These are phyloP conservation scores for Cornus controversa DNA, from an alignment of 148 eudicot species.

Conservation along the genomic window DNA sequence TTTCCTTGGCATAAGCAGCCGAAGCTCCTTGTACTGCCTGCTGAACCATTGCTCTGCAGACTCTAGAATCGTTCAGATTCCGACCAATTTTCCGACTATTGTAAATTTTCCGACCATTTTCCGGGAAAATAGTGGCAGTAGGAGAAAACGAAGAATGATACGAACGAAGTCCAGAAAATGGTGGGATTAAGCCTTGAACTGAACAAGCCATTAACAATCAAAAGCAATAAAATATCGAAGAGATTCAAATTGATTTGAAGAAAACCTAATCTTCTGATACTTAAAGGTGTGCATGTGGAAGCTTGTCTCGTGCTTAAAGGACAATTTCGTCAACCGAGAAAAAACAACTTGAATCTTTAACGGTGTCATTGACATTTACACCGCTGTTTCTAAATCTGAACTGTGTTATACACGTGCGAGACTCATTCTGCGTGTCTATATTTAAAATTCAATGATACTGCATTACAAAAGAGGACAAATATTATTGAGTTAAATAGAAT, in stretches of 20 bases:
- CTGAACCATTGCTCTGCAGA: slow-evolving; percentile 57
- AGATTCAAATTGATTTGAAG: neutral
- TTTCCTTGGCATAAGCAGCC: slow-evolving; percentile 75
- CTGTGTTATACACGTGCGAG: too few relatives aligned
- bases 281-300: neutral
- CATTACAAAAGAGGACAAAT: too few relatives aligned
- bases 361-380: too few relatives aligned
- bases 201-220: slow-evolving; percentile 31
- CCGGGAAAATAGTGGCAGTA: slow-evolving; percentile 4
- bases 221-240: neutral
- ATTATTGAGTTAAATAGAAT: too few relatives aligned
- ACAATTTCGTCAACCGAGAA: too few relatives aligned
- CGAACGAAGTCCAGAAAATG: slow-evolving; percentile 15
- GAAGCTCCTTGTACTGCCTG: slow-evolving; percentile 64
- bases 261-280: neutral
- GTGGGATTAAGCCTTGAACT: slow-evolving; percentile 14
- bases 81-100: slow-evolving; percentile 8
- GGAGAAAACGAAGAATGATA: slow-evolving; percentile 8
- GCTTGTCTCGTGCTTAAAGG: neutral
- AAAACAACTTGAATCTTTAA: too few relatives aligned
- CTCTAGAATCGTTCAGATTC: slow-evolving; percentile 14
- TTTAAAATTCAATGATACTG: too few relatives aligned
- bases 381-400: too few relatives aligned
- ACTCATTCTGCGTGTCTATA: too few relatives aligned
- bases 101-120: slow-evolving; percentile 9